phyloP scores from a whole-genome alignment of 2,329 filamentous ascomycete species.

The Claviceps spartinae region DNA sequence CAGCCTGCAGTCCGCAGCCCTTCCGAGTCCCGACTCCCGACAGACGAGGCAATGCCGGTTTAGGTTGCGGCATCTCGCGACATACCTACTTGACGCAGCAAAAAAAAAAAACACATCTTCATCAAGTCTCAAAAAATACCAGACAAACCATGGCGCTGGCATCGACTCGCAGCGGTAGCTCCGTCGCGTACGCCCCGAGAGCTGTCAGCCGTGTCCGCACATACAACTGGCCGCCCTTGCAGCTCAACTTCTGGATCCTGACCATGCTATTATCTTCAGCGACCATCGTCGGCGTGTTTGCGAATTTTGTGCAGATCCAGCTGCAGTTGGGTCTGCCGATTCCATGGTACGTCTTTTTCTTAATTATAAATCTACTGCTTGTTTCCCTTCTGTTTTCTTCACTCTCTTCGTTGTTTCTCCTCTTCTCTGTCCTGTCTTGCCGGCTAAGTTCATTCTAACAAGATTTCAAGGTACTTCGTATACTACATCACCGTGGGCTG shows the following conservation, averaged over 20 bases:
- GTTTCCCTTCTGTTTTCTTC: not conserved
- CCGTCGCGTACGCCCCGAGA: slow-evolving; percentile 30
- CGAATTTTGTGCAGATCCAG: slow-evolving; percentile 46
- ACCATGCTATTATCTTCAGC: slow-evolving; percentile 47
- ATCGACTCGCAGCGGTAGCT: slow-evolving; percentile 20
- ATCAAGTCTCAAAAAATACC: not conserved
- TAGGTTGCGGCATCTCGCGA: not conserved
- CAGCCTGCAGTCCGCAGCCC: too few relatives aligned
- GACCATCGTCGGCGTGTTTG: slow-evolving; percentile 48
- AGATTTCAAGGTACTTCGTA: slow-evolving; percentile 45
- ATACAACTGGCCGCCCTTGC: slow-evolving; percentile 56
- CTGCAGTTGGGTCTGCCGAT: slow-evolving; percentile 37
- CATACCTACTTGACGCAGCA: not conserved
- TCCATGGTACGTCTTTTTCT: slow-evolving; percentile 39
- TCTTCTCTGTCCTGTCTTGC: not conserved
- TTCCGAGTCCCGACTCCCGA: too few relatives aligned
- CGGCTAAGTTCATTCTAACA: not conserved
- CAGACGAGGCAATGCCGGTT: too few relatives aligned
- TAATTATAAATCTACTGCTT: not conserved
- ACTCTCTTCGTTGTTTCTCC: not conserved
- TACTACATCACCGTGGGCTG: slow-evolving; percentile 47
- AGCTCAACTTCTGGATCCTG: slow-evolving; percentile 54
- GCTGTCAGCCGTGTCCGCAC: slow-evolving; percentile 34
- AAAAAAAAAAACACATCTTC: too few relatives aligned
- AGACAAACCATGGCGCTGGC: not conserved